A percentile compares a stretch with the other conserved stretches of the same genome.
Conservation (phyloP, 1,284 basidiomycete genomes). For the Leccinum subrobustum region DNA sequence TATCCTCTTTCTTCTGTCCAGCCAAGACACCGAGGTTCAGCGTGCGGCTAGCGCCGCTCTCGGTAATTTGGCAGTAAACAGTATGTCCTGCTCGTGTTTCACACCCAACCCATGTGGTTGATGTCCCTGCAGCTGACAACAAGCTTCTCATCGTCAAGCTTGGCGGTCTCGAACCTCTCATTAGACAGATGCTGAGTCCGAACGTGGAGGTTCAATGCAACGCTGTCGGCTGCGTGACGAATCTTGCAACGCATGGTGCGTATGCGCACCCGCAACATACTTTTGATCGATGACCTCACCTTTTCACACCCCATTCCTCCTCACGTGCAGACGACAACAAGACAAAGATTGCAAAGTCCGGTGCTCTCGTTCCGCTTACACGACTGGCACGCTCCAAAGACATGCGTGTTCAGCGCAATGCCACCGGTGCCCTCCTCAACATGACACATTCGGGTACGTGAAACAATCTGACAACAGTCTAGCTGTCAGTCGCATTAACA, state of each 20-base stretch:
- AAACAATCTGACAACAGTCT: not conserved
- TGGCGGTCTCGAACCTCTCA: constrained; percentile 96
- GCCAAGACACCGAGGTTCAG: constrained; percentile 99
- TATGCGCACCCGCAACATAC: constrained; percentile 5
- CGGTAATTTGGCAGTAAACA: constrained; percentile 97
- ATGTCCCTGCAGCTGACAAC: constrained; percentile 79
- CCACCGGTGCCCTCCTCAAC: constrained; percentile 96
- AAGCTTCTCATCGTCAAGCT: constrained; percentile 98
- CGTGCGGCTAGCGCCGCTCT: constrained; percentile 97
- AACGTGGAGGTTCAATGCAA: constrained; percentile 99
- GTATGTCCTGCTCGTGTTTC: constrained; percentile 51
- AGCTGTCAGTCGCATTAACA: constrained; percentile 10
- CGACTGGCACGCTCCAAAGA: constrained; percentile 97
- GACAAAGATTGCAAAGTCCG: constrained; percentile 99
- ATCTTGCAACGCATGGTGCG: constrained; percentile 95
- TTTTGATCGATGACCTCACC: constrained; percentile 10
- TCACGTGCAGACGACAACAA: constrained; percentile 89
- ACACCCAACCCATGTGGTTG: constrained; percentile 23
- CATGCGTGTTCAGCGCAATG: constrained; percentile 99
- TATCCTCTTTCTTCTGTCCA: constrained; percentile 95
- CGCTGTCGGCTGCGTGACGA: constrained; percentile 99
- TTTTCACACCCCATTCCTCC: not conserved
- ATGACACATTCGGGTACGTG: constrained; percentile 96
- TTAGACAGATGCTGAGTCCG: constrained; percentile 98
- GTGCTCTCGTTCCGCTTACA: constrained; percentile 95